Evolutionary conservation across 2,329 filamentous ascomycete genomes (phyloP), one percentile per base, ranked within the genome.

Genomic region (Sclerotinia trifoliorum): DNA sequence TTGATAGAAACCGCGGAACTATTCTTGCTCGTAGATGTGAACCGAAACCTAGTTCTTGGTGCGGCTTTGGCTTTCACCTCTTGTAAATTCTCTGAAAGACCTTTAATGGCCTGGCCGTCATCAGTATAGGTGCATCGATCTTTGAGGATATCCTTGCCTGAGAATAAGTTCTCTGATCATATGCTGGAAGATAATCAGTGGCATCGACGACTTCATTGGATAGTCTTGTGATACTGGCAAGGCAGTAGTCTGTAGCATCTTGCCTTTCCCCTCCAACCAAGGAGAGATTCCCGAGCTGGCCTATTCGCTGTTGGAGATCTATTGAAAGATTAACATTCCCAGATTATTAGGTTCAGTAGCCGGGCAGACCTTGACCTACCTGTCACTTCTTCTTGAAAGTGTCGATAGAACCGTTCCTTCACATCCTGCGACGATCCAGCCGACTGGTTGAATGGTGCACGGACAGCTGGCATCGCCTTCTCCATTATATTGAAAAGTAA

Each of bases 201-300:
- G 92, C 91, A 79, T 97, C 93, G 73, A 92, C 90, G 51, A 97
- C 91, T 74, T 95, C 90, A 71, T 90, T 90, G 1, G 93, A 93
- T 21, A 98, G 84, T 68, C 88, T 86, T 42, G 91, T 89, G 74
- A 98, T 95, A 70, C 88, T 87, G 21, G 90, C 88, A 19, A 96
- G 84, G 73, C 93, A 90, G 75, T 91, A 86, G 73, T 97, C 93
- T 58, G 91, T 88, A 64, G 92, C 92, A 77, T 94, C 90, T 71
- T 90, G 87, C 55, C 92, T 90, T 79, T 95, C 92, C 70, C 90
- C 90, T 58, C 85, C 90, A 1, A 89, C 80, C 17, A 85, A 78
- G 19, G 90, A 83, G 29, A 88, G 83, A 61, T 86, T 84, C 29
- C 84, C 82, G 1, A 97, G 85, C 65, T 85, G 84, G 64, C 84